Percentiles rank a stretch among this genome's conserved stretches.
These are phyloP conservation scores for Trichophyton schoenleinii DNA, from an alignment of 2,329 filamentous ascomycete species.

Conservation along the genomic window DNA sequence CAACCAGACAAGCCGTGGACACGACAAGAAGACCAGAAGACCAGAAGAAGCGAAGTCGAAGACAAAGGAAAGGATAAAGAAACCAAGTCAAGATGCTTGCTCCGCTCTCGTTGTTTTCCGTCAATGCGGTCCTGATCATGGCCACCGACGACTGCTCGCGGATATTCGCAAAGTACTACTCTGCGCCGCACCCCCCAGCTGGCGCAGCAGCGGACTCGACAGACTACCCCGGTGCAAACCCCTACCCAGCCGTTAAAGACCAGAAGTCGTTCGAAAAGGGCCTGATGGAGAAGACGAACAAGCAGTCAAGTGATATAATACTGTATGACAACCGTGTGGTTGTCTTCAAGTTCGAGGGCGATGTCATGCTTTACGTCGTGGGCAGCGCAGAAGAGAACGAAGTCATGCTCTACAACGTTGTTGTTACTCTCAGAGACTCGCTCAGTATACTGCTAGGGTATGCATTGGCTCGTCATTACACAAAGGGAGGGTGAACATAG, in stretches of 20 bases:
- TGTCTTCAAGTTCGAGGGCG: constrained; percentile 94
- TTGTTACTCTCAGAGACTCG: constrained; percentile 79
- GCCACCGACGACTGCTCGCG: constrained; percentile 77
- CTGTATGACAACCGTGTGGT: constrained; percentile 94
- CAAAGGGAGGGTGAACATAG: neutral
- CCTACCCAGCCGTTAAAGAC: constrained; percentile 79
- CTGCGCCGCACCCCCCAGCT: constrained; percentile 54
- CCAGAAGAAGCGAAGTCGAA: neutral
- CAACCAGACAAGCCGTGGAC: neutral
- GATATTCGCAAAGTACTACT: constrained; percentile 92
- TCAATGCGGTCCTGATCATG: constrained; percentile 67
- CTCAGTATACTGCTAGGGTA: constrained; percentile 88
- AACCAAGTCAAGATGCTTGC: constrained; percentile 48
- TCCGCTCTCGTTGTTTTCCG: constrained; percentile 61
- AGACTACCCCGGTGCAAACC: constrained; percentile 54
- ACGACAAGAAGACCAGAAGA: neutral
- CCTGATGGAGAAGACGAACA: constrained; percentile 85
- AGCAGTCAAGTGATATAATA: constrained; percentile 91
- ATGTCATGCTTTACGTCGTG: constrained; percentile 92
- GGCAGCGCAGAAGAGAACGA: constrained; percentile 91
- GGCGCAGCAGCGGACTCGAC: constrained; percentile 42
- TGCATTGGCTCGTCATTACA: constrained; percentile 18
- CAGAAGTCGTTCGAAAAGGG: constrained; percentile 97
- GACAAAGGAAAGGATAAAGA: neutral
- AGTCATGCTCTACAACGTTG: constrained; percentile 86